phyloP scores from a whole-genome alignment of 2,329 filamentous ascomycete genomes.

The Pseudopithomyces maydicus region DNA sequence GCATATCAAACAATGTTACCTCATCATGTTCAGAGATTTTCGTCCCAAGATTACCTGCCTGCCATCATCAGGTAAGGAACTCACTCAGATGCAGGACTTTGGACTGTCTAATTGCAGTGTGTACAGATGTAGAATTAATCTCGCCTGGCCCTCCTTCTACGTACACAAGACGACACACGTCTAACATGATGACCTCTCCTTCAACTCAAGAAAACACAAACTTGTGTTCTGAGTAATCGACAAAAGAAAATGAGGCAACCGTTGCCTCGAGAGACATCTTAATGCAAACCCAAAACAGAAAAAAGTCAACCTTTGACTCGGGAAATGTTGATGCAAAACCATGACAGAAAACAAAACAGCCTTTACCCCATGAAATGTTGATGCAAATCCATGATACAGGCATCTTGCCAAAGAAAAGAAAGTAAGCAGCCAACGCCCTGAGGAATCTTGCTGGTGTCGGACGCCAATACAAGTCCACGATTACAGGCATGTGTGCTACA shows the following conservation, averaged over 20 bases:
- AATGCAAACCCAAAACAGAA: too few species aligned
- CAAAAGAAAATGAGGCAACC: not conserved
- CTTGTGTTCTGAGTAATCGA: not conserved
- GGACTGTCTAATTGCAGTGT: slow-evolving; percentile 6
- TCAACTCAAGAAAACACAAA: not conserved
- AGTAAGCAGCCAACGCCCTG: not conserved
- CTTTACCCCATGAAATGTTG: too few species aligned
- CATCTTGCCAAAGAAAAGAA: too few species aligned
- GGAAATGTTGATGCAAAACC: too few species aligned
- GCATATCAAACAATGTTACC: not conserved
- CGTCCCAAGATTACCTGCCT: not conserved
- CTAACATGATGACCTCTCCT: not conserved
- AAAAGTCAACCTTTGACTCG: too few species aligned
- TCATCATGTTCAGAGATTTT: not conserved
- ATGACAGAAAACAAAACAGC: too few species aligned
- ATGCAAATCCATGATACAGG: too few species aligned
- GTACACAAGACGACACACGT: not conserved
- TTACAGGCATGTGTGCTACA: not conserved
- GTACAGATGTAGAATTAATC: slow-evolving; percentile 3
- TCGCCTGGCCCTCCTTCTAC: slow-evolving; percentile 1
- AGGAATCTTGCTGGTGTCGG: too few species aligned
- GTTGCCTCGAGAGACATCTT: too few species aligned
- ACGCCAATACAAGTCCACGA: too few species aligned
- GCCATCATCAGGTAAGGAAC: not conserved
- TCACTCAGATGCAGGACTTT: not conserved